Percentiles rank a stretch among this genome's conserved stretches.
These are phyloP conservation scores for Urtica urens DNA, from an alignment of 306 rosid species.

Conservation along the genomic window DNA sequence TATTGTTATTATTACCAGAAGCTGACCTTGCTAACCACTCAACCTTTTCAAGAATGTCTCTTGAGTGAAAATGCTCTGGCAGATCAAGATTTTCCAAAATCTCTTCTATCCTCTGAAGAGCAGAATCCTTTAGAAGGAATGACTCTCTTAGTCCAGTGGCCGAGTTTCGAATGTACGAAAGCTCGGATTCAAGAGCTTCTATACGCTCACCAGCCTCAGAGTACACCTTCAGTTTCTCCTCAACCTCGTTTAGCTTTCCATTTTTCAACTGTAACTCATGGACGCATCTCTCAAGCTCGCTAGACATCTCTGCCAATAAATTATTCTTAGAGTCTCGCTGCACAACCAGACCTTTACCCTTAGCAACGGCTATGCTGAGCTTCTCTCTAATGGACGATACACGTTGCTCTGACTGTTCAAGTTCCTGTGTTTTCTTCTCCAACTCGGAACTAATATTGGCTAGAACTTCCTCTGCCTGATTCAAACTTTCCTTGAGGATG, in stretches of 20 bases:
- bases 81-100: slow-evolving; percentile 86
- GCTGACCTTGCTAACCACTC: slow-evolving; percentile 89
- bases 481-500: slow-evolving; percentile 67
- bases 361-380: slow-evolving; percentile 91
- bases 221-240: slow-evolving; percentile 63
- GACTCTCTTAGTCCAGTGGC: slow-evolving; percentile 94
- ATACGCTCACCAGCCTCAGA: slow-evolving; percentile 91
- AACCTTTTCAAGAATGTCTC: slow-evolving; percentile 79
- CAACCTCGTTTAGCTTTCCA: slow-evolving; percentile 59
- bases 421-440: slow-evolving; percentile 48
- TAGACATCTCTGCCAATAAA: slow-evolving; percentile 64
- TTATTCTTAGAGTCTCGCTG: slow-evolving; percentile 88
- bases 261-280: slow-evolving; percentile 73
- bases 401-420: slow-evolving; percentile 76
- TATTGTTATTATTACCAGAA: too few relatives aligned
- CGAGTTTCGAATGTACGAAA: slow-evolving; percentile 94
- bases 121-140: slow-evolving; percentile 91
- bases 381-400: slow-evolving; percentile 75
- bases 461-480: slow-evolving; percentile 57
- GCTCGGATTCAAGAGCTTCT: slow-evolving; percentile 95
- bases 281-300: slow-evolving; percentile 71
- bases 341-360: slow-evolving; percentile 90
- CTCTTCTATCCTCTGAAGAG: slow-evolving; percentile 97
- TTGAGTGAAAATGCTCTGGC: slow-evolving; percentile 93
- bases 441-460: slow-evolving; percentile 40